Conservation (phyloP, 2,329 filamentous ascomycete genomes). For the Aspergillus bombycis region DNA sequence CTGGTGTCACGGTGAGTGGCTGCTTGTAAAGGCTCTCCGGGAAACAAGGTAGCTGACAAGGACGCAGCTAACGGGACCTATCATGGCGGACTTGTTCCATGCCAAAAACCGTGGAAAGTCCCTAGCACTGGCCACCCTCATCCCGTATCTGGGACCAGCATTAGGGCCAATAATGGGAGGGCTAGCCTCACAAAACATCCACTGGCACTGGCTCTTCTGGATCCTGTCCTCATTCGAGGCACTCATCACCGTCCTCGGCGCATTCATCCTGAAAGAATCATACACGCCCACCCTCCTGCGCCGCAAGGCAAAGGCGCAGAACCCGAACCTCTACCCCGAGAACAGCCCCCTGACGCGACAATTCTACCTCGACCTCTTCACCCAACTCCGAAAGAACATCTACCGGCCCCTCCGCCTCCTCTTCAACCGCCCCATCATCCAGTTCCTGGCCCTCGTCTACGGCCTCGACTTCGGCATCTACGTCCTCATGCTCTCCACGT, state of each 20-base stretch:
- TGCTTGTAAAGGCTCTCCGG: not conserved
- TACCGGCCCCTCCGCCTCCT: not conserved
- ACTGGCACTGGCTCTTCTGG: conserved; percentile 12
- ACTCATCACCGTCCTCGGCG: not conserved
- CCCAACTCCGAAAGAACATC: conserved; percentile 1
- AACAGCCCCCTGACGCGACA: not conserved
- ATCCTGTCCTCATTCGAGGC: conserved; percentile 8
- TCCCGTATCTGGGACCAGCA: conserved; percentile 7
- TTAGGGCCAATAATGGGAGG: conserved; percentile 8
- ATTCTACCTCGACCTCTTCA: not conserved
- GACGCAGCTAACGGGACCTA: not conserved
- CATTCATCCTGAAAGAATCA: not conserved
- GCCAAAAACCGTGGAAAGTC: conserved; percentile 9
- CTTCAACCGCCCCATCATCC: not conserved
- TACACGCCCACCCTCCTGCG: conserved; percentile 2
- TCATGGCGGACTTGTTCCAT: conserved; percentile 9
- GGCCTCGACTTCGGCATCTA: conserved; percentile 5
- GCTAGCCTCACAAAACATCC: conserved; percentile 3
- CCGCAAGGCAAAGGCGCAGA: conserved; percentile 1
- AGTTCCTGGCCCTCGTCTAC: not conserved
- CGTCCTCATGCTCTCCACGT: conserved; percentile 5
- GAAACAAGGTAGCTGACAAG: not conserved
- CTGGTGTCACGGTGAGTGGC: not conserved
- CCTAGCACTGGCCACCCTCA: conserved; percentile 5
- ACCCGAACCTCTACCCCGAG: not conserved